Conservation (phyloP, 352 stramenopile genomes). For the Phytophthora nicotianae region DNA sequence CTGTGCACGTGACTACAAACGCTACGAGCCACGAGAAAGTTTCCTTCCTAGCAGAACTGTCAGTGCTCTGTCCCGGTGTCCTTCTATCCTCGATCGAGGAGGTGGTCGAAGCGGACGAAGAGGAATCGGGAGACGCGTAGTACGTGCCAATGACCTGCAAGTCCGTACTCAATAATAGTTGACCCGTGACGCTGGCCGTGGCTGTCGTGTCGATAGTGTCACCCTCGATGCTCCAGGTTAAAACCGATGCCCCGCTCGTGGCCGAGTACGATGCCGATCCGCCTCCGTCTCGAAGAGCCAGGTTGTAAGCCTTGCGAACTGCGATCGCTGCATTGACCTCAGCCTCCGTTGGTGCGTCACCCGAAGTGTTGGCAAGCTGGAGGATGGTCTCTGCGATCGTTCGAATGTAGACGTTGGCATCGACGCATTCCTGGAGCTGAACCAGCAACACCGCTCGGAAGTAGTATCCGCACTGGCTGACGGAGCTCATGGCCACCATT, state of each 20-base stretch:
- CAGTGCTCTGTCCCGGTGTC: conserved; percentile 11
- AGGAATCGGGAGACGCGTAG: conserved; percentile 29
- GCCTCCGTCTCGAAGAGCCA: conserved; percentile 28
- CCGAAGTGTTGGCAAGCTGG: conserved; percentile 26
- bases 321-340: conserved; percentile 30
- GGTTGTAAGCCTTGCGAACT: conserved; percentile 34
- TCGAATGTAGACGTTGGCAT: conserved; percentile 39
- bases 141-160: conserved; percentile 40
- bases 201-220: conserved; percentile 34
- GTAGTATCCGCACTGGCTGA: conserved; percentile 29
- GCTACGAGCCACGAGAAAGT: conserved; percentile 9
- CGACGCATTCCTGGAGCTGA: conserved; percentile 36
- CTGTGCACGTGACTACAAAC: conserved; percentile 10
- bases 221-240: conserved; percentile 36
- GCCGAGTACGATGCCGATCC: conserved; percentile 20
- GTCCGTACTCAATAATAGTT: conserved; percentile 37
- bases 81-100: conserved; percentile 17
- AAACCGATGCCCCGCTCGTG: conserved; percentile 14
- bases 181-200: conserved; percentile 16
- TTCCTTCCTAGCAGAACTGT: conserved; percentile 6
- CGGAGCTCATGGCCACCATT: conserved; percentile 34
- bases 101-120: conserved; percentile 16
- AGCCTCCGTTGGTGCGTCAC: conserved; percentile 24
- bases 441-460: conserved; percentile 39
- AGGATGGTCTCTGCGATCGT: conserved; percentile 38